These are phyloP conservation scores for Aspergillus carlsbadensis DNA, from an alignment of 495 filamentous ascomycete genomes.

Conservation along the genomic window DNA sequence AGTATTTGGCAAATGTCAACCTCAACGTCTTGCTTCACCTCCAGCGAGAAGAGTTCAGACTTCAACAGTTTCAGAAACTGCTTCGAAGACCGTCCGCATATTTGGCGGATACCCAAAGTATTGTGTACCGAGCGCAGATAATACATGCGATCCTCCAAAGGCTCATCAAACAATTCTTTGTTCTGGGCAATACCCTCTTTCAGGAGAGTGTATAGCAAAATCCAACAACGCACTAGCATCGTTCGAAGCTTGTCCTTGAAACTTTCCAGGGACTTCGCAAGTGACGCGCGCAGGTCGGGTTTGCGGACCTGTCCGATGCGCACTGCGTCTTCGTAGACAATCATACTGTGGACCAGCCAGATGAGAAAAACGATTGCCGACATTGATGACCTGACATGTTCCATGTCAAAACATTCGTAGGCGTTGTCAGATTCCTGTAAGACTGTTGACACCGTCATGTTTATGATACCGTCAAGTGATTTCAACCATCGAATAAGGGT, in stretches of 20 bases:
- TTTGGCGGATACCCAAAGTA: conserved; percentile 78
- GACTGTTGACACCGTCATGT: conserved; percentile 60
- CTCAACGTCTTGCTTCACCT: conserved; percentile 67
- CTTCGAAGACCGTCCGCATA: conserved; percentile 81
- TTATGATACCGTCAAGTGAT: conserved; percentile 71
- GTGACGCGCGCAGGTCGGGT: conserved; percentile 38
- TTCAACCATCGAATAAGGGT: conserved; percentile 73
- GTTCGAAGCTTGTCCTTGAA: conserved; percentile 77
- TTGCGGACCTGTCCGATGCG: conserved; percentile 63
- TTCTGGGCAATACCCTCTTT: conserved; percentile 74
- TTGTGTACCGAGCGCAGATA: conserved; percentile 78
- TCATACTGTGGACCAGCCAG: conserved; percentile 72
- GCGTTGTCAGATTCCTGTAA: conserved; percentile 64
- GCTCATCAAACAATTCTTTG: conserved; percentile 55
- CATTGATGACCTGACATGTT: conserved; percentile 69
- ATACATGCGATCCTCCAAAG: conserved; percentile 68
- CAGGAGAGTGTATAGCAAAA: conserved; percentile 70
- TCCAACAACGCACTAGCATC: conserved; percentile 87
- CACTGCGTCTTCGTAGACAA: conserved; percentile 79
- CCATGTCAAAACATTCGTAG: conserved; percentile 81
- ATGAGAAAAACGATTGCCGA: conserved; percentile 63
- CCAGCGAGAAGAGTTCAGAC: conserved; percentile 66
- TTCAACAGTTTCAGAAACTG: conserved; percentile 87
- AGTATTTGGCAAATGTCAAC: conserved; percentile 81
- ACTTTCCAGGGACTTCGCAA: conserved; percentile 47